Evolutionary conservation across 2,329 filamentous ascomycete genomes (phyloP).

Genomic region (Curvularia sp.): DNA sequence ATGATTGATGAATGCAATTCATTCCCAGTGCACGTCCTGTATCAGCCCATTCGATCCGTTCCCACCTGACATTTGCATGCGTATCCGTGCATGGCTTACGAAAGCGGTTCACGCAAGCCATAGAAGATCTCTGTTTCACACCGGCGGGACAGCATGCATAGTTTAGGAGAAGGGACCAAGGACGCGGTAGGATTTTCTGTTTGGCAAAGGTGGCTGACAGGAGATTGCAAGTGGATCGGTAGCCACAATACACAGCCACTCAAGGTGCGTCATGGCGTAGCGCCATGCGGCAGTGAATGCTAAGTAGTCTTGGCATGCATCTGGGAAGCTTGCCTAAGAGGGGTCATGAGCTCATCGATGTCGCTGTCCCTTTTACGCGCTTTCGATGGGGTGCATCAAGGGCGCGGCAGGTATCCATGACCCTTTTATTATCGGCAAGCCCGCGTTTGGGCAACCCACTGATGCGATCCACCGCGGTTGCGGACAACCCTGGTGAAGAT

Average conservation of each 20-base stretch:
- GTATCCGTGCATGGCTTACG: neutral
- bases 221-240: constrained; percentile 19
- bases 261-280: constrained; percentile 8
- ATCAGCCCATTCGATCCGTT: neutral
- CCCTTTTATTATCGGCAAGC: neutral
- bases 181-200: constrained; percentile 1
- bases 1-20: neutral
- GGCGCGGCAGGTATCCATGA: neutral
- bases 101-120: constrained; percentile 9
- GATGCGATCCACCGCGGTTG: constrained; percentile 8
- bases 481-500: neutral
- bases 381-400: neutral
- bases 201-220: constrained; percentile 2
- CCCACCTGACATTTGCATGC: neutral
- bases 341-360: constrained; percentile 15
- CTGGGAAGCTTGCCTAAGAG: constrained; percentile 7
- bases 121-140: constrained; percentile 4
- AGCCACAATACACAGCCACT: constrained; percentile 19
- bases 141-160: neutral
- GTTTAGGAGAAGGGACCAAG: neutral
- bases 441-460: neutral
- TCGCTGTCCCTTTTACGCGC: neutral
- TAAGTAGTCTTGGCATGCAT: no score
- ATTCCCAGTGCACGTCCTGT: neutral
- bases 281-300: no score